These are phyloP conservation scores for Pleomassaria siparia DNA, from an alignment of 2,329 filamentous ascomycete species.

Conservation along the genomic window DNA sequence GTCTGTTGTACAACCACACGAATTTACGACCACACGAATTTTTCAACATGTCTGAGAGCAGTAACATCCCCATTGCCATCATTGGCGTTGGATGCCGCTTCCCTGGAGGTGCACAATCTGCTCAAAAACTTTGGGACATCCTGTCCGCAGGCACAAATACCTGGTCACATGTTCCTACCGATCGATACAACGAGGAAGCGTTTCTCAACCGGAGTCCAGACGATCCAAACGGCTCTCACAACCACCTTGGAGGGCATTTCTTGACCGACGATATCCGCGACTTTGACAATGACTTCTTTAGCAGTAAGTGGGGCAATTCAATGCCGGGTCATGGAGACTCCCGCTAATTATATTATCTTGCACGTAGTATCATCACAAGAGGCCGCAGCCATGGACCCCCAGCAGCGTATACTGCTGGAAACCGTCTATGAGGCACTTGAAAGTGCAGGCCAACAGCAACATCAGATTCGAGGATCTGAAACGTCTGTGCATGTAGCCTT, in stretches of 20 bases:
- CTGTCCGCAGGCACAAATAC: slow-evolving; percentile 27
- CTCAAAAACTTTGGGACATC: slow-evolving; percentile 36
- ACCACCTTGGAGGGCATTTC: no score
- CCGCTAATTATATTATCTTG: slow-evolving; percentile 17
- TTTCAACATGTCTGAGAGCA: no score
- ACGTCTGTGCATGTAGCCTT: slow-evolving; percentile 2
- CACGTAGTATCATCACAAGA: slow-evolving; percentile 25
- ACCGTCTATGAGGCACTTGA: slow-evolving; percentile 6
- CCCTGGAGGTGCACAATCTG: slow-evolving; percentile 29
- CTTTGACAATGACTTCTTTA: no score
- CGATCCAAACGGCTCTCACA: no score
- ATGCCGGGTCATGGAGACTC: slow-evolving; percentile 16
- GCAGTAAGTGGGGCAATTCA: slow-evolving; percentile 12
- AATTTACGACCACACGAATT: no score
- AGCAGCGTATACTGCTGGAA: slow-evolving; percentile 23
- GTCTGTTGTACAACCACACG: no score
- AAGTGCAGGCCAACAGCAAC: background rate
- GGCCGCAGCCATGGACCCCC: slow-evolving; percentile 23
- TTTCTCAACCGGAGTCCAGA: slow-evolving; percentile 13
- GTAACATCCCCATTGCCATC: slow-evolving; percentile 10
- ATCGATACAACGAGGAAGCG: slow-evolving; percentile 34
- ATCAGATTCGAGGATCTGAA: background rate
- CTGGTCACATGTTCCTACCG: slow-evolving; percentile 21
- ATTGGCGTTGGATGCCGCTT: slow-evolving; percentile 22
- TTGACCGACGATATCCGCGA: no score